These are phyloP conservation scores for Lactarius hengduanensis DNA, from an alignment of 768 basidiomycete species.

Conservation along the genomic window DNA sequence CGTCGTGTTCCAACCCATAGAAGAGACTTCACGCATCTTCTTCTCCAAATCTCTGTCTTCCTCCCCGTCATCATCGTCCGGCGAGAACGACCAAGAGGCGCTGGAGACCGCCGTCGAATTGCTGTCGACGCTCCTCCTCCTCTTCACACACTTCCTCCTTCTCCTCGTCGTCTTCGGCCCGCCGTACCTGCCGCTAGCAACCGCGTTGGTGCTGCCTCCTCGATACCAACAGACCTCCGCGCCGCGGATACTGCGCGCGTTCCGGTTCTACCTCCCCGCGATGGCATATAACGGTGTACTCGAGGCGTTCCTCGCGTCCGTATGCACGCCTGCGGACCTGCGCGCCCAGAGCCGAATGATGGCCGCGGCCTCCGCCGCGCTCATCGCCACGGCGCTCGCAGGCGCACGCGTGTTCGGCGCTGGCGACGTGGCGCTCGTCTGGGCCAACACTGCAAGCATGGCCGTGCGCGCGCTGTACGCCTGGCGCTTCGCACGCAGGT, in stretches of 20 bases:
- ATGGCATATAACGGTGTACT: constrained; percentile 88
- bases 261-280: constrained; percentile 87
- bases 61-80: not conserved
- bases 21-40: constrained; percentile 87
- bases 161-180: constrained; percentile 74
- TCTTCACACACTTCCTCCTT: constrained; percentile 69
- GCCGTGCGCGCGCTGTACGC: constrained; percentile 62
- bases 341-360: constrained; percentile 78
- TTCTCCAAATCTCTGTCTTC: constrained; percentile 63
- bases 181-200: constrained; percentile 66
- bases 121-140: constrained; percentile 48
- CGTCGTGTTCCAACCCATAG: constrained; percentile 92
- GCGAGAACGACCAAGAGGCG: constrained; percentile 11
- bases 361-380: constrained; percentile 68
- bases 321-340: constrained; percentile 66
- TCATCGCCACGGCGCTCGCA: constrained; percentile 53
- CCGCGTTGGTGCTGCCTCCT: constrained; percentile 67
- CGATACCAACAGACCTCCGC: constrained; percentile 77
- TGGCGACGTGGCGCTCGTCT: constrained; percentile 71
- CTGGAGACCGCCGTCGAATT: constrained; percentile 45
- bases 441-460: constrained; percentile 72
- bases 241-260: constrained; percentile 69
- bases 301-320: constrained; percentile 87
- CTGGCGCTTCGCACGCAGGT: constrained; percentile 47
- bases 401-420: constrained; percentile 45